Base-by-base conservation (phyloP, 1,284 basidiomycete species). In the Ceratobasidium sp. region DNA sequence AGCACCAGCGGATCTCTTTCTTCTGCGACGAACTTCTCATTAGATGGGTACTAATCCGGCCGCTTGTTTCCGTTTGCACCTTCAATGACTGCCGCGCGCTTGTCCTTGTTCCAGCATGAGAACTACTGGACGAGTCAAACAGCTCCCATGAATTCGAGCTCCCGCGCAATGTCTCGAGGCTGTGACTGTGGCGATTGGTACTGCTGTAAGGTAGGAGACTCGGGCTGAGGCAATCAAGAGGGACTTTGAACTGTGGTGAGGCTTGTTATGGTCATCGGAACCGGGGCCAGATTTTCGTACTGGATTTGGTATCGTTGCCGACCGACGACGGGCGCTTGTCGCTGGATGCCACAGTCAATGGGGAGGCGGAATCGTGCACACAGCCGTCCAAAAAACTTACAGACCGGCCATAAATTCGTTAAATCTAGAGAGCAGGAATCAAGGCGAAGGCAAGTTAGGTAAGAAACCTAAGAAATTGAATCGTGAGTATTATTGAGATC, bases 71-170 rank as follows among this genome's bases (percentile, higher is more conserved):
- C 64, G 64, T 51, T 67, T 51, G 23, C 56, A 33, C 26, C 49
- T 40, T 68, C 63, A 26, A 42, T 26, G 49, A 26, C 55, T 42
- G 53, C 18, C 7, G 46, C 33, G 20, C 53, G 46, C n/a, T 39
- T 51, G 61, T 1, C 53, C 13, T 70, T 67, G 40, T 69, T 55
- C 33, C 67, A 26, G 40, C 71, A 66, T 49, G 78, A 79, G 44
- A 78, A 77, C 79, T 77, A 80, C 6, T 72, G 46, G 42, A 79
- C 79, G 15, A 78, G 53, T 33, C 69, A 67, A 23, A 72, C 73
- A 49, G 79, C 66, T 6, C 79, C 79, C 12, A 72, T 71, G 60
- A 80, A 78, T 55, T 80, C 79, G 53, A 80, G 77, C 33, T 77
- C 77, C 79, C 79, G 78, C 10, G 72, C 58, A 33, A 15, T 63